These are phyloP conservation scores for Agarophyton chilense DNA, from an alignment of 23 red algal genomes.

Conservation along the genomic window DNA sequence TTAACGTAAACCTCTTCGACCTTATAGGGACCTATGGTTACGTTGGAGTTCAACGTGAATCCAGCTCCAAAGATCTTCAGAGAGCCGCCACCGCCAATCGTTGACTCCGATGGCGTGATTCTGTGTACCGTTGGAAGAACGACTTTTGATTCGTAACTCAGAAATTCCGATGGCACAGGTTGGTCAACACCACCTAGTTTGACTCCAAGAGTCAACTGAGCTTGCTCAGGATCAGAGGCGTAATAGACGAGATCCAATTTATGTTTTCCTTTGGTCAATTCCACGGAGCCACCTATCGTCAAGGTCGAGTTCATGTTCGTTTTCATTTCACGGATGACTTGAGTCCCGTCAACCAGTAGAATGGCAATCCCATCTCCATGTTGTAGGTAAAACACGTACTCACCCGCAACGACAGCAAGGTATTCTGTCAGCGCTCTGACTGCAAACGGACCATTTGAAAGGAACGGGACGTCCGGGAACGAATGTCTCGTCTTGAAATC, in stretches of 20 bases:
- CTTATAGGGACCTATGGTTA: slow-evolving; percentile 26
- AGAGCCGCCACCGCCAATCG: slow-evolving; percentile 14
- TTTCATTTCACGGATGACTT: slow-evolving; percentile 9
- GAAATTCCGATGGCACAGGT: slow-evolving; percentile 14
- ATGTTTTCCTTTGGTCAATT: slow-evolving; percentile 40
- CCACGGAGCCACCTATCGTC: neutral
- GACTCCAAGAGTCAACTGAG: slow-evolving; percentile 26
- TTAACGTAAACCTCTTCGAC: slow-evolving; percentile 13
- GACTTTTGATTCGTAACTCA: slow-evolving; percentile 43
- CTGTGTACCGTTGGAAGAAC: slow-evolving; percentile 48
- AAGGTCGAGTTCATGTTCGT: slow-evolving; percentile 9
- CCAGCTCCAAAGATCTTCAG: slow-evolving; percentile 46
- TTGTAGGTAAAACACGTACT: slow-evolving; percentile 40
- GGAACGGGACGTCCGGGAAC: slow-evolving; percentile 44
- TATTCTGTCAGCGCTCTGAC: slow-evolving; percentile 25
- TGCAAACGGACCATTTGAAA: slow-evolving; percentile 44
- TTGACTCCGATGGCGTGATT: slow-evolving; percentile 30
- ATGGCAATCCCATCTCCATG: slow-evolving; percentile 34
- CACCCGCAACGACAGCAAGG: slow-evolving; percentile 27
- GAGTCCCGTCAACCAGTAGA: slow-evolving; percentile 18
- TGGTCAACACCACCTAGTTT: slow-evolving; percentile 11
- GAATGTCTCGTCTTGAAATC: neutral
- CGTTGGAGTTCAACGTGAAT: slow-evolving; percentile 31
- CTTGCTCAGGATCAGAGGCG: slow-evolving; percentile 31
- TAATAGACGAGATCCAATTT: slow-evolving; percentile 56